Conservation (phyloP, 2,329 filamentous ascomycete species). For the Cadophora sp. region DNA sequence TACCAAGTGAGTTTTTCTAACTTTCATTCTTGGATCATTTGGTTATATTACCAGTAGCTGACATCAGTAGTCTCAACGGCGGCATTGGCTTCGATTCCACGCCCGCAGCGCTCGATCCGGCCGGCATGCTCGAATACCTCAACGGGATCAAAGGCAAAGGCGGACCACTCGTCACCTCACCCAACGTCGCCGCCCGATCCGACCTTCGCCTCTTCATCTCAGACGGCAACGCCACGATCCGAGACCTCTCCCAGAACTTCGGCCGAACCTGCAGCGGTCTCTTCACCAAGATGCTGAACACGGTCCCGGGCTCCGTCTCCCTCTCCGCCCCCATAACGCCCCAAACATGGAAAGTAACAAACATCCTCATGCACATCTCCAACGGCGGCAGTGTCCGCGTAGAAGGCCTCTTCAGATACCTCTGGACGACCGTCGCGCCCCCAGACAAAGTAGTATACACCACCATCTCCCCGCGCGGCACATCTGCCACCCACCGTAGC, state of each 20-base stretch:
- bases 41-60: not conserved
- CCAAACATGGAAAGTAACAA: slow-evolving; percentile 22
- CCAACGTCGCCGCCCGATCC: slow-evolving; percentile 24
- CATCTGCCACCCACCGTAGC: not conserved
- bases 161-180: slow-evolving; percentile 49
- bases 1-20: slow-evolving; percentile 5
- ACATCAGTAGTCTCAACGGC: slow-evolving; percentile 21
- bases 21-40: too few species aligned
- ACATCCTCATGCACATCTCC: slow-evolving; percentile 17
- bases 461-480: not conserved
- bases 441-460: slow-evolving; percentile 7
- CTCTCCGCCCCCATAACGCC: slow-evolving; percentile 25
- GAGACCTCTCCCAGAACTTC: slow-evolving; percentile 21
- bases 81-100: slow-evolving; percentile 52
- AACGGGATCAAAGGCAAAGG: slow-evolving; percentile 57
- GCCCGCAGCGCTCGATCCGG: slow-evolving; percentile 58
- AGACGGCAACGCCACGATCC: slow-evolving; percentile 30
- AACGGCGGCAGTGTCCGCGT: slow-evolving; percentile 19
- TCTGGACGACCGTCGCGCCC: slow-evolving; percentile 18
- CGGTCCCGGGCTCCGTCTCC: slow-evolving; percentile 23
- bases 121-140: slow-evolving; percentile 56
- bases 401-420: slow-evolving; percentile 23
- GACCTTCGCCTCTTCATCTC: slow-evolving; percentile 32
- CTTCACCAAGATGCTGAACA: slow-evolving; percentile 28
- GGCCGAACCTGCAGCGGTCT: slow-evolving; percentile 26